phyloP scores from a whole-genome alignment of 805 yeast genomes.

The Monosporozyma servazzii region DNA sequence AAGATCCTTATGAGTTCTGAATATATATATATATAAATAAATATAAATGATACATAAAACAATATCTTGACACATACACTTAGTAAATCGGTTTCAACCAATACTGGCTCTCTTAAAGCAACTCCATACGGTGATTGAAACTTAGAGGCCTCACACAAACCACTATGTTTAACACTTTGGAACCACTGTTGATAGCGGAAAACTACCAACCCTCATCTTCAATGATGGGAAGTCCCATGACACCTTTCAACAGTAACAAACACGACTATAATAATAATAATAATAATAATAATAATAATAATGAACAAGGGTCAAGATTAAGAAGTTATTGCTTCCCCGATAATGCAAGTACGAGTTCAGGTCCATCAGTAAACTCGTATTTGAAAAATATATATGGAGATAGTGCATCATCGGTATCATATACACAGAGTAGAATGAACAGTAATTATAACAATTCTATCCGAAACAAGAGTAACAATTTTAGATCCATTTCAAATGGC shows the following conservation, averaged over 20 bases:
- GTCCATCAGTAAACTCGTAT: slow-evolving; percentile 5
- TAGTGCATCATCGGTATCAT: neutral
- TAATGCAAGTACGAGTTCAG: neutral
- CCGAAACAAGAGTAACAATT: neutral
- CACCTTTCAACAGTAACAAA: neutral
- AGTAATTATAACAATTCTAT: neutral
- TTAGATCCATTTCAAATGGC: neutral
- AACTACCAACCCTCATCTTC: neutral
- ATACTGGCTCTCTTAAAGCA: too few species aligned
- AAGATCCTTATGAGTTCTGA: too few species aligned
- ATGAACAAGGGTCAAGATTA: slow-evolving; percentile 1
- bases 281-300: neutral
- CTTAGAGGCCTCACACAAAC: too few species aligned
- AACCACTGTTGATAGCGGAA: neutral
- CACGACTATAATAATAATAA: neutral
- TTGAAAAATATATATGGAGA: slow-evolving; percentile 4
- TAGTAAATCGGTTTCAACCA: too few species aligned
- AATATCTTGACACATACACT: too few species aligned
- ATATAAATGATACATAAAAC: too few species aligned
- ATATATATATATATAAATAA: too few species aligned
- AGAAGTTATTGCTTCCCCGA: slow-evolving; percentile 4
- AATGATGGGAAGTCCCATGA: neutral
- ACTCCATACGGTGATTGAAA: too few species aligned
- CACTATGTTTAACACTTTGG: neutral
- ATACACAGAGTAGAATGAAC: neutral